Base-by-base conservation (phyloP, 495 filamentous ascomycete species). In the Sporormia fimetaria region DNA sequence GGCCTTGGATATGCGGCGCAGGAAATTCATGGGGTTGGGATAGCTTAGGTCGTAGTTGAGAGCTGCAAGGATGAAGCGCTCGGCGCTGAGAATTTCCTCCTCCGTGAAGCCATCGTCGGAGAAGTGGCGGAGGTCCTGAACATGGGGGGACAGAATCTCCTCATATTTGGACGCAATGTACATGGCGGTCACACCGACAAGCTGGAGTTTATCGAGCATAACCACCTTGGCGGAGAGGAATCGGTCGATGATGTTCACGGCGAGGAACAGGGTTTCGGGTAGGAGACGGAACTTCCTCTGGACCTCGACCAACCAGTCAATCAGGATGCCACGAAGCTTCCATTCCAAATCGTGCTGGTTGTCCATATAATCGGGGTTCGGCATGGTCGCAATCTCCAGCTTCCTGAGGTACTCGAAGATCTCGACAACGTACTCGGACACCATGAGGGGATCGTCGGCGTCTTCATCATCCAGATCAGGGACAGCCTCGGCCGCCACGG, bases 131-230 rank as follows among this genome's bases (percentile, higher is more conserved):
- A 96, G 96, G 74, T 94, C 94, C 61, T 78, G 77, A 25, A 98
- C 85, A 57, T 96, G 90, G 22, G 90, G 92, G 3, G 90, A 94
- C 16, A 96, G 74, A 38, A 96, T 87, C 56, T 98, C 90, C 61
- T 98, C 90, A 54, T 96, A 98, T 67, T 98, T 98, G 51, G 88
- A 87, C 15, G 92, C 90, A 58, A 98, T 93, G 69, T 96, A 87
- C 90, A 98, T 96, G 57, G 90, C 90, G 33, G 90, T 92, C 47
- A 96, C 84, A 57, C 90, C 90, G 45, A 98, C 90, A 9, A 98
- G 71, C 63, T 98, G 90, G 6, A 98, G 75, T 41, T 86, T 86
- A 53, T 96, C 90, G 34, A 98, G 71, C 60, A 88, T 83, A 23
- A 98, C 92, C 26, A 93, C 77, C 65, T 94, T 93, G 42, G 73